Evolutionary conservation across 2,329 filamentous ascomycete species (phyloP), one percentile per base, ranked within the genome.

Genomic region (Trichoderma aggressivum): DNA sequence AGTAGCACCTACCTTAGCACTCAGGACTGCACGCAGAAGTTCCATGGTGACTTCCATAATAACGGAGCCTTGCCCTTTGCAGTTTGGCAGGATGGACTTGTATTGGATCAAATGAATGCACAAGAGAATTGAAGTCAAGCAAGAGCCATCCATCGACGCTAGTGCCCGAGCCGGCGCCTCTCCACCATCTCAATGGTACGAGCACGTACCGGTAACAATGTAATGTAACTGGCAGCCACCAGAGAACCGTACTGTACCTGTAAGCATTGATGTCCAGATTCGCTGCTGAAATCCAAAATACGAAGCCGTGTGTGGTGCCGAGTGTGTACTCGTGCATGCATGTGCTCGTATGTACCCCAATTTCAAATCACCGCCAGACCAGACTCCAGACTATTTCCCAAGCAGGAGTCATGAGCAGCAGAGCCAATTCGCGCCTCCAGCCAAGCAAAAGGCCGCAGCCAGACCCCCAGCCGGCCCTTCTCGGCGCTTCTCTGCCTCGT

Each of bases 401-500:
- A n/a, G 24, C 36, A 69, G 59, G 65, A 59, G 65, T 69, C 65
- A 69, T 69, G 65, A n/a, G 26, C 60, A 39, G 36, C 63, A 43
- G 55, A 67, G 36, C 18, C 43, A 64, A 50, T 36, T 53, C 47
- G 16, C 28, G 39, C 2, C 26, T 16, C 28, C 28, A 34, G 43
- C 47, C 67, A 70, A 60, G 47, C 58, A 56, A 30, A 60, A 47
- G 50, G 59, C 60, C 64, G 60, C 30, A 7, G 24, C 61, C 60
- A 72, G 50, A n/a, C n/a, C 70, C 66, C 73, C 72, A 68, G 62
- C 72, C 78, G 79, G 78, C 79, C 73, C 75, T 80, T 78, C 79
- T 80, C 78, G 79, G 79, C 79, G 79, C 79, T 80, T 80, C 78
- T 80, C 74, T 74, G 66, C 70, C 56, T 67, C 56, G 63, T 58